phyloP scores from a whole-genome alignment of 2,329 filamentous ascomycete species.

The Phaeosphaeriaceae sp. region DNA sequence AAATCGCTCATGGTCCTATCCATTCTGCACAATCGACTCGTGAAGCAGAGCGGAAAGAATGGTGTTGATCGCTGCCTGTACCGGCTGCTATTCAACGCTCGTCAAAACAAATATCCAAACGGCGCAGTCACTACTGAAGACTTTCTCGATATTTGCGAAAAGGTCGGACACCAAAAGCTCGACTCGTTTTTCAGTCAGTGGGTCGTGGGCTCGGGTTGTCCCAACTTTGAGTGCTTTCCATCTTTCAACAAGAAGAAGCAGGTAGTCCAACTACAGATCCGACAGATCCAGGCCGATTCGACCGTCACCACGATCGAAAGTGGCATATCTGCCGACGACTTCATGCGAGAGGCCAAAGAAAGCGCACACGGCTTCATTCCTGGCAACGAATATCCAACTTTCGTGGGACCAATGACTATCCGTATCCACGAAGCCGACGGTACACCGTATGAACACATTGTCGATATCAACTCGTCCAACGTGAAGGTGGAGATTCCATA shows the following conservation, averaged over 20 bases:
- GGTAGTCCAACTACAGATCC: conserved; percentile 89
- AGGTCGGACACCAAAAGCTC: conserved; percentile 83
- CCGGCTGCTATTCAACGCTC: conserved; percentile 84
- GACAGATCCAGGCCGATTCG: conserved; percentile 62
- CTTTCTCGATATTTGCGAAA: conserved; percentile 86
- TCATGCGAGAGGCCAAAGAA: conserved; percentile 86
- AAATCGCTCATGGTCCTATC: conserved; percentile 93
- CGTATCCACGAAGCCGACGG: conserved; percentile 97
- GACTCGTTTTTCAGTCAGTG: conserved; percentile 95
- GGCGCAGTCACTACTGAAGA: conserved; percentile 75
- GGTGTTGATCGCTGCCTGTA: conserved; percentile 87
- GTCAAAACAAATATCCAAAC: conserved; percentile 77
- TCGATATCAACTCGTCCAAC: conserved; percentile 88
- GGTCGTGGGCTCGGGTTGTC: conserved; percentile 88
- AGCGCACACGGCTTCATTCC: conserved; percentile 73
- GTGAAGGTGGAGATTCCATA: conserved; percentile 95
- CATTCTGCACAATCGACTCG: conserved; percentile 88
- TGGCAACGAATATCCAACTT: conserved; percentile 76
- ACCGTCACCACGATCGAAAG: conserved; percentile 35
- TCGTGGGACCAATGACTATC: conserved; percentile 97
- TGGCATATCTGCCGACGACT: conserved; percentile 72
- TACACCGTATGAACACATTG: conserved; percentile 96
- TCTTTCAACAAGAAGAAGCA: conserved; percentile 98
- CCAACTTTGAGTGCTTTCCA: conserved; percentile 84
- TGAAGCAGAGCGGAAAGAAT: conserved; percentile 84